These are phyloP conservation scores for Lachancea lanzarotensis DNA, from an alignment of 805 yeast species.

Conservation along the genomic window DNA sequence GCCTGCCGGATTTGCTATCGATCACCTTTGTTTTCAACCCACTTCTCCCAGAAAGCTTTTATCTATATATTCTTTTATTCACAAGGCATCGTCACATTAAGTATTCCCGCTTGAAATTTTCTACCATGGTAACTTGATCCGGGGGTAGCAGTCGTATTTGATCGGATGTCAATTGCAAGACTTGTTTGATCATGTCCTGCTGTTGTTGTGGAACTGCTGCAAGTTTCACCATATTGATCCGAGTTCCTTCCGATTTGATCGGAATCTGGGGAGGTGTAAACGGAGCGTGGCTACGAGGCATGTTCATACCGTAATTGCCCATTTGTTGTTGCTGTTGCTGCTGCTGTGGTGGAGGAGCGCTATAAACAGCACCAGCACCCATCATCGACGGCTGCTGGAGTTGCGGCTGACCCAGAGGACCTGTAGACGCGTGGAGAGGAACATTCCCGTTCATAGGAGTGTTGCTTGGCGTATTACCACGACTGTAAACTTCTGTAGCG, in stretches of 20 bases:
- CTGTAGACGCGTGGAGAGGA: slow-evolving; percentile 9
- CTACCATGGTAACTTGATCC: slow-evolving; percentile 9
- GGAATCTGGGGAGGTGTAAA: slow-evolving; percentile 12
- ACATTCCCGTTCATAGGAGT: slow-evolving; percentile 10
- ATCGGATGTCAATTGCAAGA: slow-evolving; percentile 5
- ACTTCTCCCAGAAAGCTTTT: no score
- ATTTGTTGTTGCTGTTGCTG: background rate
- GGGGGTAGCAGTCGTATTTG: slow-evolving; percentile 9
- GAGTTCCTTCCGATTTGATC: slow-evolving; percentile 33
- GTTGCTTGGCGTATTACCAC: slow-evolving; percentile 5
- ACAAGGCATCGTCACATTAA: slow-evolving; percentile 1
- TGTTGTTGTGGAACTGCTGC: slow-evolving; percentile 48
- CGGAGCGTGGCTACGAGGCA: slow-evolving; percentile 6
- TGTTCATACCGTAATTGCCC: slow-evolving; percentile 5
- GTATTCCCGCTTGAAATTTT: slow-evolving; percentile 9
- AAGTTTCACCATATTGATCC: slow-evolving; percentile 42
- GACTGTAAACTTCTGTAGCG: slow-evolving; percentile 1
- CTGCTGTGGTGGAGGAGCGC: slow-evolving; percentile 1
- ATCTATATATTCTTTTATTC: background rate
- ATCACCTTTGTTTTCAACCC: no score
- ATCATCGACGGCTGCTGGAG: slow-evolving; percentile 14
- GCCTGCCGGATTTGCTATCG: no score
- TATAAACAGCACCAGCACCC: slow-evolving; percentile 9
- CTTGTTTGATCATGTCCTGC: slow-evolving; percentile 41
- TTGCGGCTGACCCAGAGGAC: slow-evolving; percentile 10